Evolutionary conservation across 2,329 filamentous ascomycete species (phyloP).

Genomic region (Botryotinia convoluta): DNA sequence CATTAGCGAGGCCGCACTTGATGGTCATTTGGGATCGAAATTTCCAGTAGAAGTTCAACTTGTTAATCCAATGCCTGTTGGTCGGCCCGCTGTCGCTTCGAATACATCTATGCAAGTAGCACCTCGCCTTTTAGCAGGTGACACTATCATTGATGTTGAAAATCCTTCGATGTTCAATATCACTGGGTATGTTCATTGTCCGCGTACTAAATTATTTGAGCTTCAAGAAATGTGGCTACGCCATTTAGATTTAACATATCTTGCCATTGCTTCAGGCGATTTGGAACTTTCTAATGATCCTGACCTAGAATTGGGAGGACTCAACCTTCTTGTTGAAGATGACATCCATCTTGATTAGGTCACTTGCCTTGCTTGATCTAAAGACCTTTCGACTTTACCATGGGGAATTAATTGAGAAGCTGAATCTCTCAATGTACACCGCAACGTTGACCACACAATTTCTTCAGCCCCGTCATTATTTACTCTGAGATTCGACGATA

Average conservation of each 20-base stretch:
- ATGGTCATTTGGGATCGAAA: background rate
- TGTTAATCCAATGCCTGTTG: background rate
- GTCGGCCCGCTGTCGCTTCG: background rate
- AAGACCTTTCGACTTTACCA: background rate
- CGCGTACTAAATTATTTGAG: background rate
- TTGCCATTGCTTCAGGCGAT: background rate
- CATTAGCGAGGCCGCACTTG: background rate
- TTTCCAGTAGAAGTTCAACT: background rate
- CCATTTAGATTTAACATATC: background rate
- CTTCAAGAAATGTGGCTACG: background rate
- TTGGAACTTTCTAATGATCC: background rate
- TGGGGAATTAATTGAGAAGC: background rate
- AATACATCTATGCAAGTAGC: background rate
- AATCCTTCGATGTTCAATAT: background rate
- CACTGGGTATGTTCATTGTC: background rate
- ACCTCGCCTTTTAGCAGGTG: background rate
- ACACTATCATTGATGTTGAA: background rate
- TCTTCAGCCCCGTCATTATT: background rate
- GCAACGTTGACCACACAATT: background rate
- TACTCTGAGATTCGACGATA: background rate
- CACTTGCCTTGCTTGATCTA: background rate
- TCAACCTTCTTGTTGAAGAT: background rate
- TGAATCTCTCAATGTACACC: background rate
- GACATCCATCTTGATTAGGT: background rate
- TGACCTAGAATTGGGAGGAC: background rate